Percentiles rank a stretch among this genome's conserved stretches.
phyloP scores from a whole-genome alignment of 208 protist species.

The Lotmaria passim region DNA sequence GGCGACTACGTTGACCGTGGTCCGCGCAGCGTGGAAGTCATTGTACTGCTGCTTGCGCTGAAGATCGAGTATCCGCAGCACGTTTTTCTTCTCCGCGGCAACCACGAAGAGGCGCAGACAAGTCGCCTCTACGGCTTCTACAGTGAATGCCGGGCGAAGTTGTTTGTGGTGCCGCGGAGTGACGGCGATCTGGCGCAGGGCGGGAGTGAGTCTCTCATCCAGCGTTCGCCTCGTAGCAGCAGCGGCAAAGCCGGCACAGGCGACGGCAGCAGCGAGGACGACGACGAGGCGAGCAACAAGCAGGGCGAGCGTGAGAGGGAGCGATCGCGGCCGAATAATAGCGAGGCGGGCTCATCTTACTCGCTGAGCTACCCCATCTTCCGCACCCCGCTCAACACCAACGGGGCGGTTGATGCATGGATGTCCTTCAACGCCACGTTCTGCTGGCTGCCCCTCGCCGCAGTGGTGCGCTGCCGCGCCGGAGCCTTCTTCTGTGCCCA shows the following conservation, averaged over 20 bases:
- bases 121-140: conserved; percentile 88
- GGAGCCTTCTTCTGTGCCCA: conserved; percentile 87
- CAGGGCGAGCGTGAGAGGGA: background rate
- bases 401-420: conserved; percentile 48
- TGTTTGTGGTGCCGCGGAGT: conserved; percentile 30
- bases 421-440: conserved; percentile 82
- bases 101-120: conserved; percentile 91
- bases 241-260: background rate
- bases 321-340: too few species aligned
- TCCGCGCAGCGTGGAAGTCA: conserved; percentile 78
- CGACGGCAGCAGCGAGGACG: background rate
- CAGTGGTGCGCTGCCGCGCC: conserved; percentile 71
- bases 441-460: conserved; percentile 84
- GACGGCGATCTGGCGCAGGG: background rate
- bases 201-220: conserved; percentile 17
- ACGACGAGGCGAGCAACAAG: background rate
- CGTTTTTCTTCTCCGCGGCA: conserved; percentile 89
- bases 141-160: conserved; percentile 75
- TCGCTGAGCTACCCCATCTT: conserved; percentile 10
- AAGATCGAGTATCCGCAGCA: conserved; percentile 89
- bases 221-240: background rate
- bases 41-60: conserved; percentile 81
- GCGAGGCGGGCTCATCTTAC: background rate
- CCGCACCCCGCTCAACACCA: background rate
- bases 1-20: conserved; percentile 98